phyloP scores from a whole-genome alignment of 139 green algal species.

The Ulvella scutata region DNA sequence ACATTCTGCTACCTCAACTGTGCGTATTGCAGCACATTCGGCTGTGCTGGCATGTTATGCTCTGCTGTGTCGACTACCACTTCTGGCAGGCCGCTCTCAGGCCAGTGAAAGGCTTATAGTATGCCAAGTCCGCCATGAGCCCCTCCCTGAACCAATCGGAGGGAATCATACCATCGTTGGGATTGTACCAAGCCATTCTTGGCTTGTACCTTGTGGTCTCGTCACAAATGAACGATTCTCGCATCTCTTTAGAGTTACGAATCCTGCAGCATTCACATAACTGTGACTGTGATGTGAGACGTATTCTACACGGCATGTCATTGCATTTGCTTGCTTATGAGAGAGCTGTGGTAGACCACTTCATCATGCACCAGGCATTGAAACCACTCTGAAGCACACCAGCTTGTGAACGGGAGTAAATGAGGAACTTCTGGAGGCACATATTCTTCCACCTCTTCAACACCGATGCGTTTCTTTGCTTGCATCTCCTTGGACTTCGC shows the following conservation, averaged over 20 bases:
- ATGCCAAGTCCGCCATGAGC: background rate
- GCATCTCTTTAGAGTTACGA: background rate
- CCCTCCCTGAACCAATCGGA: background rate
- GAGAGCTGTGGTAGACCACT: too few species aligned
- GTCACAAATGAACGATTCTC: background rate
- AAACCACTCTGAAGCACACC: background rate
- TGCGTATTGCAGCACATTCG: too few species aligned
- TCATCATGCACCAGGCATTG: too few species aligned
- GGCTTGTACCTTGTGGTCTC: background rate
- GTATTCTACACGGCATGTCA: too few species aligned
- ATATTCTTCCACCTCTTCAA: background rate
- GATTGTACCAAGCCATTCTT: background rate
- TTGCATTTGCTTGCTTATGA: too few species aligned
- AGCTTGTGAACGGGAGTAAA: background rate
- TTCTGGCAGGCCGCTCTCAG: background rate
- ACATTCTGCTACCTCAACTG: too few species aligned
- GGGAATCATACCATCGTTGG: background rate
- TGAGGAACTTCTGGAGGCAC: background rate
- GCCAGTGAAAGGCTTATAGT: constrained; percentile 2
- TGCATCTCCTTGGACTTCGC: constrained; percentile 1
- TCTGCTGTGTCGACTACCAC: too few species aligned
- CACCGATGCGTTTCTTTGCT: background rate
- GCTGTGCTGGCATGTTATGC: too few species aligned
- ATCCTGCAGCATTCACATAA: background rate
- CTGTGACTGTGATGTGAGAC: too few species aligned